Conservation (phyloP, 176 grass and related monocot species). For the Oryza coarctata region DNA sequence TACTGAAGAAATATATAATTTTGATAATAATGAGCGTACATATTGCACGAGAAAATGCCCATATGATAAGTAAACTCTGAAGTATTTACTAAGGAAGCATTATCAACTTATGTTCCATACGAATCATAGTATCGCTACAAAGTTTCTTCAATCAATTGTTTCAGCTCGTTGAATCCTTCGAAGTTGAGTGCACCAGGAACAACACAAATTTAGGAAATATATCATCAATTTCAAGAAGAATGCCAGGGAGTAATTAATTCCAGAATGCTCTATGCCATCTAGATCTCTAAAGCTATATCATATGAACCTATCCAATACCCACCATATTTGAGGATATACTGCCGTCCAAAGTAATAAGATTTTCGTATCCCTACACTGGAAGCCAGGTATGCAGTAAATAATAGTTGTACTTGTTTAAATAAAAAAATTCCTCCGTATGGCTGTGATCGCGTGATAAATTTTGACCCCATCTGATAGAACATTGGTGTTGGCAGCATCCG, state of each 20-base stretch:
- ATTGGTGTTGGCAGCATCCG: neutral
- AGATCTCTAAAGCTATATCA: neutral
- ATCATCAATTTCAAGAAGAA: neutral
- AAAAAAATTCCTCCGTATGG: neutral
- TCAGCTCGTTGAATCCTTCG: neutral
- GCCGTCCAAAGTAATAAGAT: conserved; percentile 3
- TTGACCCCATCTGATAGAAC: neutral
- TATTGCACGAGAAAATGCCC: neutral
- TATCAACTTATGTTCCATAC: neutral
- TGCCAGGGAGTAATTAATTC: neutral
- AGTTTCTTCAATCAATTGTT: neutral
- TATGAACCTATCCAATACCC: neutral
- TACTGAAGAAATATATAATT: neutral
- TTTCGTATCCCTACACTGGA: neutral
- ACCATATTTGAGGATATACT: neutral
- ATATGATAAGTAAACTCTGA: neutral
- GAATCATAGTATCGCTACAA: neutral
- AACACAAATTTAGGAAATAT: neutral
- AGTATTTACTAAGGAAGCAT: neutral
- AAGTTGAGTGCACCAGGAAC: neutral
- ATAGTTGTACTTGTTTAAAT: neutral
- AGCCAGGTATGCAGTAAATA: neutral
- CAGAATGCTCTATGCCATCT: neutral
- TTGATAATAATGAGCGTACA: neutral
- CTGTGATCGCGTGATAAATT: neutral